phyloP scores from a whole-genome alignment of 148 eudicot species.

The Rhododendron mucronatum region DNA sequence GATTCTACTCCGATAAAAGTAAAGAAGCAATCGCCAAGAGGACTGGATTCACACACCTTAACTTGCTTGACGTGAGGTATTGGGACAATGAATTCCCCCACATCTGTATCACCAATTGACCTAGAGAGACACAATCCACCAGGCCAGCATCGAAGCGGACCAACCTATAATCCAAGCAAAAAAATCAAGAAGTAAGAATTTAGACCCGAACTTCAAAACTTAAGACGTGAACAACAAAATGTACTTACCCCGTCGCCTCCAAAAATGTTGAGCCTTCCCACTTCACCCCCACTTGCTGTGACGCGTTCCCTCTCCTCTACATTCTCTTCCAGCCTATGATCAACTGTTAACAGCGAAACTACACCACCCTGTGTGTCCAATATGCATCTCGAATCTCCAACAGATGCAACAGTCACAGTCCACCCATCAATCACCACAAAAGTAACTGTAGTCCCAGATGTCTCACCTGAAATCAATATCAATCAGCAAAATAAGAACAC shows the following conservation, averaged over 20 bases:
- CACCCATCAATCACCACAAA: conserved; percentile 95
- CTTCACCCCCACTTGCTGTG: conserved; percentile 97
- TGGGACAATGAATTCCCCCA: conserved; percentile 96
- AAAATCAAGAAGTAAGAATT: neutral
- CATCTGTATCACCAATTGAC: conserved; percentile 98
- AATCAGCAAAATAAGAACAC: conserved; percentile 1
- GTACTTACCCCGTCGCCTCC: conserved; percentile 74
- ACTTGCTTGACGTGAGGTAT: conserved; percentile 99
- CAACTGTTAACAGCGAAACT: conserved; percentile 85
- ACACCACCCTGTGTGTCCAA: conserved; percentile 90
- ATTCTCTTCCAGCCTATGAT: conserved; percentile 93
- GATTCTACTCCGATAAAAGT: conserved; percentile 1
- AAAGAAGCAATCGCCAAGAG: neutral
- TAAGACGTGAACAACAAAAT: neutral
- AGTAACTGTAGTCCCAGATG: conserved; percentile 96
- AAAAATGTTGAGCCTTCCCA: conserved; percentile 78
- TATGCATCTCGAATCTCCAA: conserved; percentile 96
- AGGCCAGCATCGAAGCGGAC: conserved; percentile 99
- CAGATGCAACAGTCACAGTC: conserved; percentile 98
- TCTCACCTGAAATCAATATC: conserved; percentile 55
- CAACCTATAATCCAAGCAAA: conserved; percentile 48
- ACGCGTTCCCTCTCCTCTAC: conserved; percentile 92
- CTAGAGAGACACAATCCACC: conserved; percentile 98
- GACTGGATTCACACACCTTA: conserved; percentile 44
- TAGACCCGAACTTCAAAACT: neutral